Evolutionary conservation across 1,284 basidiomycete species (phyloP).

Genomic region (Pseudozyma flocculosa): DNA sequence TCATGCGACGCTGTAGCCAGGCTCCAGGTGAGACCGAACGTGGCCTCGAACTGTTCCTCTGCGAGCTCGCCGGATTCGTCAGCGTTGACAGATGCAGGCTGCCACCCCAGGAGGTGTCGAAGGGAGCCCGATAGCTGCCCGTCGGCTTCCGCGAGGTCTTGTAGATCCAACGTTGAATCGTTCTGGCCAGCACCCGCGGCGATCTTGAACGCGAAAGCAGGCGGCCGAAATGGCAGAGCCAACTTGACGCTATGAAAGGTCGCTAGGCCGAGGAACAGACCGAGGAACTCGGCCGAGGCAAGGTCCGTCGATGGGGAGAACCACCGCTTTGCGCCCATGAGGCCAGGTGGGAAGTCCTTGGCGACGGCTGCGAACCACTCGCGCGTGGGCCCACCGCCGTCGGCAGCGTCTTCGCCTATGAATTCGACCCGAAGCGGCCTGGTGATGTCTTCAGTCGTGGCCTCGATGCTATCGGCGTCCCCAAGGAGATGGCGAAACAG

Average conservation of each 20-base stretch:
- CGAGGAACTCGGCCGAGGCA: constrained; percentile 22
- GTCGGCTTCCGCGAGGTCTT: constrained; percentile 23
- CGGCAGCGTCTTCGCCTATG: constrained; percentile 35
- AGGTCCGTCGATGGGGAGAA: constrained; percentile 5
- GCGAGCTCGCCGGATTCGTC: constrained; percentile 3
- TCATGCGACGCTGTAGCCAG: background rate
- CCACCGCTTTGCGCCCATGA: constrained; percentile 9
- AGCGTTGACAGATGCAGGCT: background rate
- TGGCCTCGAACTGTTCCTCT: constrained; percentile 16
- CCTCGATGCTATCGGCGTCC: background rate
- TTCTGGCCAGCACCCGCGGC: constrained; percentile 4
- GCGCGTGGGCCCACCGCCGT: constrained; percentile 40
- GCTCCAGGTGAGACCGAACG: constrained; percentile 30
- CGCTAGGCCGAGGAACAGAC: constrained; percentile 32
- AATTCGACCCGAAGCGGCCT: constrained; percentile 35
- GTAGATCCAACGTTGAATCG: constrained; percentile 6
- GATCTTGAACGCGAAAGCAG: constrained; percentile 27
- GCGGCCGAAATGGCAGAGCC: constrained; percentile 16
- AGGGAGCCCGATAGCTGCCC: constrained; percentile 17
- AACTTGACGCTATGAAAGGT: constrained; percentile 35
- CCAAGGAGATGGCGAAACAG: constrained; percentile 18
- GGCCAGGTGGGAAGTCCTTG: constrained; percentile 8
- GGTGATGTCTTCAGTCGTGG: background rate
- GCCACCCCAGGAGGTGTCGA: background rate
- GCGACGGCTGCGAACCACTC: constrained; percentile 42